Base-by-base conservation (phyloP, 1,284 basidiomycete species). In the Microbotryum saponariae region DNA sequence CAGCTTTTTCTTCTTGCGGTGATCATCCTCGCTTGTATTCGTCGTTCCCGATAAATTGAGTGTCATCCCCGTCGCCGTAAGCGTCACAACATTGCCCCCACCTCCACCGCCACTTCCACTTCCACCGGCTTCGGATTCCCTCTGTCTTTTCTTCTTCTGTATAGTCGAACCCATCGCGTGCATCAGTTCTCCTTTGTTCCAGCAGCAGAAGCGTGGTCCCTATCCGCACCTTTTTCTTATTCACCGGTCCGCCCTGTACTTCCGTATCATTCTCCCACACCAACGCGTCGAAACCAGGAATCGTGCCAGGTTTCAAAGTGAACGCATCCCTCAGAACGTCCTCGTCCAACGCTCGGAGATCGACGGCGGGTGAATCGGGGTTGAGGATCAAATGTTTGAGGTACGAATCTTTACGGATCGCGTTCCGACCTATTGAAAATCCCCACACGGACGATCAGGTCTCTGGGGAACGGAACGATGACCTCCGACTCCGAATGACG, bases 311-410 rank as follows among this genome's bases (percentile, higher is more conserved):
- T 49, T 68, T 61, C 16, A 72, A 59, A 6, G 66, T 67, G 49
- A 71, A 67, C 3, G 62, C 67, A 1, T 69, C 71, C 14, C 70
- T 56, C 27, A 72, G 50, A 5, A 63, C 59, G 4, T 54, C 42
- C 7, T 60, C 56, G 37, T 71, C 71, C 53, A 71, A 61, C 0
- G 54, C 51, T 8, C 47, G 37, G 50, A 70, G 58, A 16, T 47
- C 25, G 25, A 52, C 37, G 18, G 25, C 61, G 56, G 56, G 60
- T 54, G 37, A 61, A 23, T 71, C 69, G 3, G 71, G 71, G 54
- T 72, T 69, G 20, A 68, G 54, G 27, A 69, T 52, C 6, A 71
- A 62, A 56, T 68, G 53, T 1, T 56, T 59, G 31, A 72, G 51
- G 47, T 61, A 62, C 20, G 59, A 47, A 42, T 70, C 69, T 49